A percentile compares a stretch with the other conserved stretches of the same genome.
Conservation (phyloP, 2,329 filamentous ascomycete genomes). For the Colletotrichum zoysiae region DNA sequence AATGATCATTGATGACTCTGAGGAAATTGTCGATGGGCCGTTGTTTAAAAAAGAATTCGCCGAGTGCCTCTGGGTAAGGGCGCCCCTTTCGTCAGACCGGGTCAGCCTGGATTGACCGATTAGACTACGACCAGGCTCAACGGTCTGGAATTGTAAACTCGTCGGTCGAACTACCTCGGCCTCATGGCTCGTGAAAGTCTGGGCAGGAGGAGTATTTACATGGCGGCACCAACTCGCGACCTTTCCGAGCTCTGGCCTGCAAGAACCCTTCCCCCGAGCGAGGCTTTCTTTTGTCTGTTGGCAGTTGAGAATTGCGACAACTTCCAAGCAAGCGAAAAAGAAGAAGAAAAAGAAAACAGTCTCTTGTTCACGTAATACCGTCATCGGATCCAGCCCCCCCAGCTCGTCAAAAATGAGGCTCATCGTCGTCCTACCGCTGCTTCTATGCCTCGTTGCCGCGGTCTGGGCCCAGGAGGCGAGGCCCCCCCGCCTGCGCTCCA, state of each 20-base stretch:
- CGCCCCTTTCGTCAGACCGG: constrained; percentile 8
- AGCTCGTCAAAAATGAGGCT: constrained; percentile 22
- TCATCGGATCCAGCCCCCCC: not conserved
- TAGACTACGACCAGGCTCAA: constrained; percentile 22
- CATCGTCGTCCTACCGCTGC: constrained; percentile 10
- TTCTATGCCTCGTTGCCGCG: constrained; percentile 21
- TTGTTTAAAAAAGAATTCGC: not conserved
- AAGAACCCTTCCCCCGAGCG: not conserved
- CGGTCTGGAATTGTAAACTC: not conserved
- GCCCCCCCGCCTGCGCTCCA: constrained; percentile 10
- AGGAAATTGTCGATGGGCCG: not conserved
- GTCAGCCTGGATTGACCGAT: not conserved
- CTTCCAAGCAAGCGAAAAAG: too few species aligned
- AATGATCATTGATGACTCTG: not conserved
- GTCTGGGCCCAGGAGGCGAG: constrained; percentile 17
- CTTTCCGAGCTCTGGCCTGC: not conserved
- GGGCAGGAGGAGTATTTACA: constrained; percentile 26
- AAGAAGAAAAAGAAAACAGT: too few species aligned
- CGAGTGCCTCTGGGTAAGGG: constrained; percentile 10
- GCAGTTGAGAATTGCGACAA: not conserved
- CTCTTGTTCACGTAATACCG: not conserved
- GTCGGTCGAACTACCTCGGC: constrained; percentile 26
- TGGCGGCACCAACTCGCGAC: constrained; percentile 16
- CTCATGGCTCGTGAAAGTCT: constrained; percentile 35
- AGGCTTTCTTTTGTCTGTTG: not conserved